Base-by-base conservation (phyloP, 805 yeast genomes). In the Grigorovia humatica region DNA sequence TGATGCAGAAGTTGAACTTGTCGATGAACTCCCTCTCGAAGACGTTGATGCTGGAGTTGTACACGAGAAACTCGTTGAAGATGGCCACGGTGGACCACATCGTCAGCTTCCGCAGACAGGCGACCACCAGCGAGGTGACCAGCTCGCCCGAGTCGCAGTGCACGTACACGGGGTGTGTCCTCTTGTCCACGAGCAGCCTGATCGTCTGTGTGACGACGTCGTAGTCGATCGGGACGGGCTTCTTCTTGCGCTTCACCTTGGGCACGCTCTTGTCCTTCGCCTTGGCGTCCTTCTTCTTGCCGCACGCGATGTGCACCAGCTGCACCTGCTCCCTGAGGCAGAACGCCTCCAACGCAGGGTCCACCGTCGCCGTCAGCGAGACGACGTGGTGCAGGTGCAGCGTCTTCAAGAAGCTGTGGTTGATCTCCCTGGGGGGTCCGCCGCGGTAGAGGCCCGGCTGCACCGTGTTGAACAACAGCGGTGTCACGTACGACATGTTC, bases 81-180 rank as follows among this genome's bases (percentile, higher is more conserved):
- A 91, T 89, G 0, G 96, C 83, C 2, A 88, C 87, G 7, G 86
- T 78, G 9, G 93, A 83, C 99, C 99, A 93, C 58, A 84, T 80
- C 27, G 88, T 85, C 18, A 86, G 69, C 58, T 86, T 86, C 40
- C 99, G 70, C 42, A 89, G 69, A 64, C 97, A 89, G 4, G 96
- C 98, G 23, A 91, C 77, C 1, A 88, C 80, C 46, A 93, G 71
- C 23, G 91, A 80, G 0, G 96, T 87, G 1, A 87, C 84, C 56
- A 88, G 89, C 9, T 95, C 89, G 0, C 97, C 98, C 62, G 88
- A 90, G 27, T 82, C 70, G 66, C 98, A 91, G 67, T 91, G 96
- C 5, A 91, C 65, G 63, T 85, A 90, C 1, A 85, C 71, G 0
- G 97, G 96, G 11, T 82, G 78, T 56, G 74, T 70, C 18, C 76